Conservation (phyloP, 495 filamentous ascomycete genomes). For the Penicillium malachiteum region DNA sequence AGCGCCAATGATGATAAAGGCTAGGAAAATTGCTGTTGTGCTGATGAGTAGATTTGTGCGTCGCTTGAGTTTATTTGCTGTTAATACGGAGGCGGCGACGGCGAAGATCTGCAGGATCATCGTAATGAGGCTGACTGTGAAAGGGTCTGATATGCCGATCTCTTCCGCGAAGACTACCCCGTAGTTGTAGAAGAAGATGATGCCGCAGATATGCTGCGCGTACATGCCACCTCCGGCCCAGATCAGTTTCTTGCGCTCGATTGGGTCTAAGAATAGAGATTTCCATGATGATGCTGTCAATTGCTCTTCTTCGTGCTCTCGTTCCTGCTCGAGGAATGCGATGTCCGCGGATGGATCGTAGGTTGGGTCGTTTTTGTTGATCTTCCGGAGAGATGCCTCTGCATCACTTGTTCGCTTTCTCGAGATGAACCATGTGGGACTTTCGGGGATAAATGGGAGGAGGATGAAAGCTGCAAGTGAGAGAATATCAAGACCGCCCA, state of each 20-base stretch:
- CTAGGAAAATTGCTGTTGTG: conserved; percentile 26
- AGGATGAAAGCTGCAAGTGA: conserved; percentile 29
- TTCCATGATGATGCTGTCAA: conserved; percentile 26
- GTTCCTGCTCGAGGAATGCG: conserved; percentile 17
- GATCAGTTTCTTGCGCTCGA: conserved; percentile 38
- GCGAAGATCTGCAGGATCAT: conserved; percentile 37
- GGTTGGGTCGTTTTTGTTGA: conserved; percentile 24
- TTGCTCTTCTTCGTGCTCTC: conserved; percentile 19
- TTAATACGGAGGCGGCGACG: conserved; percentile 26
- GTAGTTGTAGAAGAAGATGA: conserved; percentile 40
- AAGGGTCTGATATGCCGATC: conserved; percentile 34
- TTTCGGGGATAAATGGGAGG: conserved; percentile 35
- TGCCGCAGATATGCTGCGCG: conserved; percentile 41
- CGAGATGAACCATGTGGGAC: conserved; percentile 32
- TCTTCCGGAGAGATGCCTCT: conserved; percentile 25
- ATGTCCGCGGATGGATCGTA: conserved; percentile 33
- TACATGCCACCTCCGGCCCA: conserved; percentile 35
- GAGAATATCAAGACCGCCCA: conserved; percentile 33
- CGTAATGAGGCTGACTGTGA: conserved; percentile 35
- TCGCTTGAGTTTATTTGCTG: conserved; percentile 32
- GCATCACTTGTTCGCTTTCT: conserved; percentile 25
- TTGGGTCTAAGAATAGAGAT: conserved; percentile 28
- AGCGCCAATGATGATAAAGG: conserved; percentile 32
- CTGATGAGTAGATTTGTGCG: conserved; percentile 31
- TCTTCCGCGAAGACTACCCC: conserved; percentile 39